Evolutionary conservation across 2,329 filamentous ascomycete species (phyloP).

Genomic region (Fonsecaea multimorphosa): DNA sequence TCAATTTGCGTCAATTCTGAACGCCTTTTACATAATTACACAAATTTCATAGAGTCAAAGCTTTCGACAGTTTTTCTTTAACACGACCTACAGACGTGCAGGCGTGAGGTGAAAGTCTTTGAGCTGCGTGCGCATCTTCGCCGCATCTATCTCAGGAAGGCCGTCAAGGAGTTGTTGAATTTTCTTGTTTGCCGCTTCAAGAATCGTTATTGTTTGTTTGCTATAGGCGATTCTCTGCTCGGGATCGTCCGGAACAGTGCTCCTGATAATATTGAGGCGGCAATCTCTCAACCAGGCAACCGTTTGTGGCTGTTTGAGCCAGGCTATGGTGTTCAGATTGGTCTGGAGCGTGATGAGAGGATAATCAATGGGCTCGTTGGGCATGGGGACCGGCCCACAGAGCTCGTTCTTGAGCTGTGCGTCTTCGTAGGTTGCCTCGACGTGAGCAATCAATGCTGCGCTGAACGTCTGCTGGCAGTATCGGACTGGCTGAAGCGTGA

Average conservation of each 20-base stretch:
- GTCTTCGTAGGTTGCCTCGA: constrained; percentile 23
- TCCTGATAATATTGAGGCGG: constrained; percentile 1
- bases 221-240: neutral
- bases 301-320: constrained; percentile 17
- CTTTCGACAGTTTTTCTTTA: too few species aligned
- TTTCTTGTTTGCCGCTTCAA: constrained; percentile 14
- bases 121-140: constrained; percentile 10
- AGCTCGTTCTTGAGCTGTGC: constrained; percentile 21
- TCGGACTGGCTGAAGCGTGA: constrained; percentile 20
- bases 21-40: too few species aligned
- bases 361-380: constrained; percentile 9
- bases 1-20: too few species aligned
- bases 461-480: constrained; percentile 22
- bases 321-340: constrained; percentile 13
- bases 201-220: neutral
- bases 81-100: neutral
- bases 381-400: constrained; percentile 15
- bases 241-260: neutral
- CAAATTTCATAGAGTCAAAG: too few species aligned
- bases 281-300: constrained; percentile 6
- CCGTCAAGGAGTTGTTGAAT: constrained; percentile 14
- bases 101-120: neutral
- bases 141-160: constrained; percentile 8
- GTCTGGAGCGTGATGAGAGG: constrained; percentile 17
- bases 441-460: constrained; percentile 20